A percentile compares a stretch with the other conserved stretches of the same genome.
Conservation (phyloP, 1,284 basidiomycete genomes). For the Serendipita sp. region DNA sequence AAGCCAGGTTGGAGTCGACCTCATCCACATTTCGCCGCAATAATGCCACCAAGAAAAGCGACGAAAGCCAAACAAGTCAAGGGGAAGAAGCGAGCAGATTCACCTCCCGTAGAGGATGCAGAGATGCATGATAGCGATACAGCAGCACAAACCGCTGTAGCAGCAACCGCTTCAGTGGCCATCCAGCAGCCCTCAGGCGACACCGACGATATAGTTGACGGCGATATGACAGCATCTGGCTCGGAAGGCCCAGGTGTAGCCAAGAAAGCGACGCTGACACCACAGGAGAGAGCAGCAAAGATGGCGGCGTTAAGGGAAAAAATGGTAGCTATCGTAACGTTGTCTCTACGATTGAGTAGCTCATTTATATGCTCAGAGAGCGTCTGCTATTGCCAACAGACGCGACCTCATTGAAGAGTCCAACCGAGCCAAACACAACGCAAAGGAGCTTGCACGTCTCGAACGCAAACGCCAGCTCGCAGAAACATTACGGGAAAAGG, state of each 20-base stretch:
- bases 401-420: slow-evolving; percentile 72
- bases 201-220: background rate
- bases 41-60: too few species aligned
- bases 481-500: slow-evolving; percentile 72
- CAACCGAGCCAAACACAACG: slow-evolving; percentile 57
- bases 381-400: slow-evolving; percentile 68
- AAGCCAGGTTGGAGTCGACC: background rate
- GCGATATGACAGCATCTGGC: background rate
- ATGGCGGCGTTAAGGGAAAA: slow-evolving; percentile 59
- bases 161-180: too few species aligned
- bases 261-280: slow-evolving; percentile 24
- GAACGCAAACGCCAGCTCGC: slow-evolving; percentile 82
- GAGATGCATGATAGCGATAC: background rate
- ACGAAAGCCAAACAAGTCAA: too few species aligned
- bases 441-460: slow-evolving; percentile 62
- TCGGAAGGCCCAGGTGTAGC: slow-evolving; percentile 6
- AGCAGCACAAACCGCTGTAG: too few species aligned
- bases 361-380: slow-evolving; percentile 34
- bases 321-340: slow-evolving; percentile 41
- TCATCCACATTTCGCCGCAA: background rate
- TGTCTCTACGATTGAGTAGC: slow-evolving; percentile 2
- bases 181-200: too few species aligned
- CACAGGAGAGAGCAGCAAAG: slow-evolving; percentile 67
- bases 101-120: background rate
- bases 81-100: background rate